Evolutionary conservation across 331 rosid genomes (phyloP).

Genomic region (Acacia pycnantha): DNA sequence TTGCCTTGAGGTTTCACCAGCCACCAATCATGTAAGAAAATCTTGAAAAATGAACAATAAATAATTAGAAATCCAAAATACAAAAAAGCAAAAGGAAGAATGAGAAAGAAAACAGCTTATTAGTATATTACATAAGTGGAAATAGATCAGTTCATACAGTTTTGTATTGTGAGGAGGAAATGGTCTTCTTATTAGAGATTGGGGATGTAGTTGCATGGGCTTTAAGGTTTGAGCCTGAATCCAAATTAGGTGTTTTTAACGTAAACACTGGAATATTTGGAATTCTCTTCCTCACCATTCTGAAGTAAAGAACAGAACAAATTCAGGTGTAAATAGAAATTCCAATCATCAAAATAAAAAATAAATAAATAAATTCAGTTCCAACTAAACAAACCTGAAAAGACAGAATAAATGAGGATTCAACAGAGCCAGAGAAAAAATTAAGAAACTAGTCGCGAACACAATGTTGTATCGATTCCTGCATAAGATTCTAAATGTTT

Average conservation of each 20-base stretch:
- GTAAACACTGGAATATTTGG: neutral
- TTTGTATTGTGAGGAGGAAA: slow-evolving; percentile 4
- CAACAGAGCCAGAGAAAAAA: neutral
- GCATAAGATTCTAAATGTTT: neutral
- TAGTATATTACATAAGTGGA: neutral
- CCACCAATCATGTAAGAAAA: slow-evolving; percentile 76
- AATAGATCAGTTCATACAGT: neutral
- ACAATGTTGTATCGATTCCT: neutral
- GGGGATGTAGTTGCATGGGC: neutral
- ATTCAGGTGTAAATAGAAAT: neutral
- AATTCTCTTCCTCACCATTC: slow-evolving; percentile 8
- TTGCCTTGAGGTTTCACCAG: slow-evolving; percentile 42
- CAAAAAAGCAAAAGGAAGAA: neutral
- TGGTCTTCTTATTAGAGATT: neutral
- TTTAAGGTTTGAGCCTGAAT: neutral
- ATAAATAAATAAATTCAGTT: neutral
- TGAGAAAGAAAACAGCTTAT: neutral
- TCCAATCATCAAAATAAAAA: neutral
- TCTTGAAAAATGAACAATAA: slow-evolving; percentile 25
- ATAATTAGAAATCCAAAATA: neutral
- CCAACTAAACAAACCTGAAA: neutral
- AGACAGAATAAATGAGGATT: neutral
- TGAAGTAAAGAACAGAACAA: neutral
- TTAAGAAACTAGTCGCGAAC: neutral
- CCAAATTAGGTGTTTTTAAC: neutral